Evolutionary conservation across 768 basidiomycete species (phyloP), one percentile per base, ranked within the genome.

Genomic region (Boletellus emodensis): DNA sequence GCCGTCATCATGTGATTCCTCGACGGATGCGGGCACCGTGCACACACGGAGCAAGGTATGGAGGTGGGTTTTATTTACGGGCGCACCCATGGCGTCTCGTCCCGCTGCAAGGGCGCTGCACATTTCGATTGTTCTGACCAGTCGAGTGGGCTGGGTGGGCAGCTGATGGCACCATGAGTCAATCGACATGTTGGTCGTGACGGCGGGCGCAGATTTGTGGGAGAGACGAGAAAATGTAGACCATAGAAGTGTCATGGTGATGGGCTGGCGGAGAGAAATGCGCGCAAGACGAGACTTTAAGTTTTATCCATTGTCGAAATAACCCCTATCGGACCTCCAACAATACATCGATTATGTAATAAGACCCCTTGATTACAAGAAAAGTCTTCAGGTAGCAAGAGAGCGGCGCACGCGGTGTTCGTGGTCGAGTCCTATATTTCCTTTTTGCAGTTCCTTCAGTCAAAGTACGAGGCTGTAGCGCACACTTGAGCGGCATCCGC

Each of bases 71-170:
- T 32, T 35, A 2, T 30, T 38, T 0, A 48, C 13, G 5, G 24
- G 18, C 0, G 35, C 13, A 10, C 30, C 46, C 40, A 26, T 48
- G 3, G 35, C 35, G 5, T 61, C 56, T 1, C 40, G 13, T 0
- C 52, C 52, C 2, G 38, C 9, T 14, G 38, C 20, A 0, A 40
- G 34, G 0, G 50, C 52, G 0, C 50, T 58, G 15, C 53, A 61
- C 15, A 59, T 22, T 12, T 53, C 55, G 8, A 57, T 44, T 22
- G 44, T 60, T n/a, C 26, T 13, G 4, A 62, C 47, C 2, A 48
- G 24, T 28, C 49, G 43, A 13, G 51, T 17, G 14, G 53, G 30
- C 3, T 52, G 38, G 14, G 15, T 15, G 28, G 12, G 15, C 1
- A 44, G 18, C 22, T 47, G 40, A 7, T 20, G 11, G 34, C 28